Conservation (phyloP, 2,329 filamentous ascomycete species). For the Gnomoniopsis smithogilvyi region DNA sequence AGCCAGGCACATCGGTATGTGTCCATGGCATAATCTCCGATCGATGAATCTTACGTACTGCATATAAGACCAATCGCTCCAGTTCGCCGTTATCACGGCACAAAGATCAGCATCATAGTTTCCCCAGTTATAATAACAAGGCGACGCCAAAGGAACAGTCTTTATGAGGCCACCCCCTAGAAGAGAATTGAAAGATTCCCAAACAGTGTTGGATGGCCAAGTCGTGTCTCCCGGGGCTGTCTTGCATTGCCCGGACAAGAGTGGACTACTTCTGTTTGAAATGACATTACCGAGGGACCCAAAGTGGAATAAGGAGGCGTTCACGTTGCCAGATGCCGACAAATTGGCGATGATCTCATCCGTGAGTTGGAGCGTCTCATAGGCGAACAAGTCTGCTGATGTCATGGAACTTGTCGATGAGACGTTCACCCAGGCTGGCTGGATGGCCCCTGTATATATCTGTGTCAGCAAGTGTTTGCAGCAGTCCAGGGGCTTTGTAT, state of each 20-base stretch:
- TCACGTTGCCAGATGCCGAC: conserved; percentile 26
- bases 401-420: not conserved
- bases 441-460: not conserved
- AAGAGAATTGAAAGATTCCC: conserved; percentile 26
- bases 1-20: not conserved
- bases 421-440: not conserved
- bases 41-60: conserved; percentile 19
- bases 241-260: conserved; percentile 28
- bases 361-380: conserved; percentile 24
- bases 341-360: conserved; percentile 31
- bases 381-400: not conserved
- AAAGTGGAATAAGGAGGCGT: conserved; percentile 33
- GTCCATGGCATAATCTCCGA: not conserved
- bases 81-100: conserved; percentile 24
- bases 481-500: not conserved
- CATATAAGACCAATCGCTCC: conserved; percentile 23
- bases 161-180: conserved; percentile 29
- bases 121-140: conserved; percentile 27
- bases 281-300: conserved; percentile 8
- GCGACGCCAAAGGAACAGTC: conserved; percentile 30
- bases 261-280: conserved; percentile 20
- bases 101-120: conserved; percentile 27
- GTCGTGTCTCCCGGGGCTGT: conserved; percentile 29
- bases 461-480: not conserved
- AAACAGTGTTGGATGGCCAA: conserved; percentile 27